These are phyloP conservation scores for Wallemia ichthyophaga DNA, from an alignment of 1,284 basidiomycete genomes.

Conservation along the genomic window DNA sequence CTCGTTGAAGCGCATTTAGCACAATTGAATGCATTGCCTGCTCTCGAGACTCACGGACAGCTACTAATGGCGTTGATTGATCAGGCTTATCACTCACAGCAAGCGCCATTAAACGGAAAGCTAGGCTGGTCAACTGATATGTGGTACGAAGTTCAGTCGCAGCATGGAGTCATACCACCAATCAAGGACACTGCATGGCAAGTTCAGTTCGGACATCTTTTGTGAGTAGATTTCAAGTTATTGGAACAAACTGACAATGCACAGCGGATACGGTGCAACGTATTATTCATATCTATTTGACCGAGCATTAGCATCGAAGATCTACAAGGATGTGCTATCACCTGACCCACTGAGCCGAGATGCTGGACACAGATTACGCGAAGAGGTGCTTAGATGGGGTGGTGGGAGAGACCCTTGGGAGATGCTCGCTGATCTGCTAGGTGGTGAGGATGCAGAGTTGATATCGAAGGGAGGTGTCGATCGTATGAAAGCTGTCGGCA, in stretches of 20 bases:
- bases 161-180: slow-evolving; percentile 44
- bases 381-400: slow-evolving; percentile 42
- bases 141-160: slow-evolving; percentile 31
- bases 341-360: slow-evolving; percentile 30
- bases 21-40: slow-evolving; percentile 17
- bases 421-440: slow-evolving; percentile 51
- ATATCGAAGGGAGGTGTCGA: slow-evolving; percentile 36
- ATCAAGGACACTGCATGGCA: slow-evolving; percentile 66
- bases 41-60: slow-evolving; percentile 58
- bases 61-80: slow-evolving; percentile 71
- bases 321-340: slow-evolving; percentile 52
- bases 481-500: slow-evolving; percentile 66
- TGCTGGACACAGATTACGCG: slow-evolving; percentile 47
- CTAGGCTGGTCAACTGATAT: slow-evolving; percentile 38
- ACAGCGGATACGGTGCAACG: slow-evolving; percentile 65
- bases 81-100: slow-evolving; percentile 61
- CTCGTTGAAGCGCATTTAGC: slow-evolving; percentile 17
- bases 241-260: neutral
- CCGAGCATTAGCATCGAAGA: slow-evolving; percentile 65
- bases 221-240: slow-evolving; percentile 11
- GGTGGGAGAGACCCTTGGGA: slow-evolving; percentile 81
- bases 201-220: slow-evolving; percentile 79
- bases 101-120: slow-evolving; percentile 20
- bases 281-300: slow-evolving; percentile 96
- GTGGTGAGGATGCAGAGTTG: slow-evolving; percentile 20